Percentiles rank a stretch among this genome's conserved stretches.
Conservation (phyloP, 352 stramenopile species). For the Blastocystis sp. region DNA sequence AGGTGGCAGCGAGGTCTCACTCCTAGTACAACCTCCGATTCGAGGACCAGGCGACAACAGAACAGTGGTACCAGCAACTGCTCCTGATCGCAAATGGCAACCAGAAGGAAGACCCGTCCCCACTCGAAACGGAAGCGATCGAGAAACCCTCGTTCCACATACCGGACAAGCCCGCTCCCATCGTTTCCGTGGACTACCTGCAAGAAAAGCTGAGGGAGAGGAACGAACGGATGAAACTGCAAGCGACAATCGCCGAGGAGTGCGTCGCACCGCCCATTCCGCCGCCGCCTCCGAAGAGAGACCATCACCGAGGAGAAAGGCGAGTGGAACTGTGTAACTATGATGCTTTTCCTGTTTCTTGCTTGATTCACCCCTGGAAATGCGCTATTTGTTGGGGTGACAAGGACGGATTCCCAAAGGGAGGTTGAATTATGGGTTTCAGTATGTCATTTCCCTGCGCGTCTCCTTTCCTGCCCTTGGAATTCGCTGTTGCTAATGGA, state of each 20-base stretch:
- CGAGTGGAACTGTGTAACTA: conserved; percentile 29
- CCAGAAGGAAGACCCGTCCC: too few species aligned
- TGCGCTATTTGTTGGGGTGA: too few species aligned
- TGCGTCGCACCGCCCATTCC: conserved; percentile 24
- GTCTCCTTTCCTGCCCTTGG: too few species aligned
- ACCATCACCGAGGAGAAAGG: background rate
- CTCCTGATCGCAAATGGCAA: background rate
- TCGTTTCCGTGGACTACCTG: conserved; percentile 27
- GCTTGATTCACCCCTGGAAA: too few species aligned
- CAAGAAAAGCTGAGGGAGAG: conserved; percentile 33
- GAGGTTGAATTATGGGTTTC: conserved; percentile 16
- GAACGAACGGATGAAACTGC: background rate
- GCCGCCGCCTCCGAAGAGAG: conserved; percentile 12
- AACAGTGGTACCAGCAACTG: conserved; percentile 36
- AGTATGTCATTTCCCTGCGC: conserved; percentile 26
- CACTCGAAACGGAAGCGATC: too few species aligned
- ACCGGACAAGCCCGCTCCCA: too few species aligned
- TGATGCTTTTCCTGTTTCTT: conserved; percentile 22
- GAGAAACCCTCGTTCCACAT: too few species aligned
- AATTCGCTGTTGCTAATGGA: too few species aligned
- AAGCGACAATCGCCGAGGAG: background rate
- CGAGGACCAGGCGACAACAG: background rate
- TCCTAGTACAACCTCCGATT: conserved; percentile 32
- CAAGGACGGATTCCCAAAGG: too few species aligned
- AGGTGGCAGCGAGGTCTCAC: background rate